These are phyloP conservation scores for Colletotrichum camelliae DNA, from an alignment of 2,329 filamentous ascomycete species.

Conservation along the genomic window DNA sequence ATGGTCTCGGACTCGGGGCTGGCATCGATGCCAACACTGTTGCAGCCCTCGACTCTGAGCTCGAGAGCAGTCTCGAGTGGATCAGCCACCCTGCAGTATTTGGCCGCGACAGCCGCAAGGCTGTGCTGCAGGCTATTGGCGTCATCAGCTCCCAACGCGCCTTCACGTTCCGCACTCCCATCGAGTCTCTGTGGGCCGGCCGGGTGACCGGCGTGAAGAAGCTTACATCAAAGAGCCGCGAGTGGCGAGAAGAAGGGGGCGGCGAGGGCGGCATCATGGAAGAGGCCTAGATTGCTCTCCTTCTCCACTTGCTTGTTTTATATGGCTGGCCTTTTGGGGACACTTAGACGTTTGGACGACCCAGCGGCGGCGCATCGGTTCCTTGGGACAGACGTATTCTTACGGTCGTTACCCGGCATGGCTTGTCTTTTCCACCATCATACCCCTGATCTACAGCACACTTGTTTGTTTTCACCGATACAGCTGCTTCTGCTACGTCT, in stretches of 20 bases:
- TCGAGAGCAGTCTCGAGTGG: slow-evolving; percentile 93
- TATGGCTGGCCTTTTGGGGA: slow-evolving; percentile 1
- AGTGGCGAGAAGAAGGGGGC: slow-evolving; percentile 88
- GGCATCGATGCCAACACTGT: slow-evolving; percentile 88
- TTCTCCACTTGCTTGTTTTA: slow-evolving; percentile 10
- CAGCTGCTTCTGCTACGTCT: slow-evolving; percentile 13
- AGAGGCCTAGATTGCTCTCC: slow-evolving; percentile 50
- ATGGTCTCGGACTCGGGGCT: slow-evolving; percentile 64
- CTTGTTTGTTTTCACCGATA: slow-evolving; percentile 7
- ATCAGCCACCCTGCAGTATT: slow-evolving; percentile 97
- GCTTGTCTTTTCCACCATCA: slow-evolving; percentile 12
- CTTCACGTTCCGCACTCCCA: slow-evolving; percentile 89
- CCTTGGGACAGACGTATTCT: slow-evolving; percentile 1
- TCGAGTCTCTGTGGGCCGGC: slow-evolving; percentile 88
- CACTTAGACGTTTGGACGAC: neutral
- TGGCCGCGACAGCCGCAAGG: slow-evolving; percentile 90
- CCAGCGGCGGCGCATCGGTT: slow-evolving; percentile 16
- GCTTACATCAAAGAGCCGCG: slow-evolving; percentile 82
- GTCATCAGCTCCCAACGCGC: slow-evolving; percentile 94
- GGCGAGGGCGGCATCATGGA: slow-evolving; percentile 72
- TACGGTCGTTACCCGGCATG: slow-evolving; percentile 13
- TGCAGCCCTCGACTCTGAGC: slow-evolving; percentile 84
- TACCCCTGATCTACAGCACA: slow-evolving; percentile 18
- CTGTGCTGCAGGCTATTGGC: slow-evolving; percentile 93
- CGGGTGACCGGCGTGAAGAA: slow-evolving; percentile 82